Conservation (phyloP, 2,329 filamentous ascomycete species). For the Metarhizium anisopliae region DNA sequence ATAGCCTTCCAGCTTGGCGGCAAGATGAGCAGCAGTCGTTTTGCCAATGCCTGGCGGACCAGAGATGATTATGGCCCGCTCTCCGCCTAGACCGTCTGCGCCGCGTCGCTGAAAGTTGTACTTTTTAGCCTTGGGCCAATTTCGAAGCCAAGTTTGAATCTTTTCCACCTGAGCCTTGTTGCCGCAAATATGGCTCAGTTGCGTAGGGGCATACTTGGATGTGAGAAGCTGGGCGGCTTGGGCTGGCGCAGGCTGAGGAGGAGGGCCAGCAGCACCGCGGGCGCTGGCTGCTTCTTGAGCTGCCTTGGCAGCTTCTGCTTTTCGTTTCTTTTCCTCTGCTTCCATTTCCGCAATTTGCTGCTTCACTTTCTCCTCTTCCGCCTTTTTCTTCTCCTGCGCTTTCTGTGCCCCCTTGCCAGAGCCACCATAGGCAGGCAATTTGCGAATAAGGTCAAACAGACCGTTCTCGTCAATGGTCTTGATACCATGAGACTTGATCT, state of each 20-base stretch:
- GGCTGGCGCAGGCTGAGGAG: slow-evolving; percentile 29
- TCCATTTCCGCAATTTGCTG: slow-evolving; percentile 81
- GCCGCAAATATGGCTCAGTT: slow-evolving; percentile 82
- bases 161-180: slow-evolving; percentile 89
- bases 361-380: slow-evolving; percentile 75
- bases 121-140: slow-evolving; percentile 71
- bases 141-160: slow-evolving; percentile 77
- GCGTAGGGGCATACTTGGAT: slow-evolving; percentile 84
- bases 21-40: slow-evolving; percentile 90
- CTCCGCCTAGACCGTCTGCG: slow-evolving; percentile 72
- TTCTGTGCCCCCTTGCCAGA: slow-evolving; percentile 81
- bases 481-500: slow-evolving; percentile 69
- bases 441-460: slow-evolving; percentile 74
- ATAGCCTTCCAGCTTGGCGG: slow-evolving; percentile 86
- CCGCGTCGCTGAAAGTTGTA: slow-evolving; percentile 76
- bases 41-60: slow-evolving; percentile 96
- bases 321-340: slow-evolving; percentile 58
- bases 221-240: slow-evolving; percentile 70
- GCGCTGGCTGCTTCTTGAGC: slow-evolving; percentile 32
- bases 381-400: slow-evolving; percentile 72
- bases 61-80: slow-evolving; percentile 88
- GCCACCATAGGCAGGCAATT: slow-evolving; percentile 77
- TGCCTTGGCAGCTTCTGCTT: slow-evolving; percentile 42
- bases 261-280: slow-evolving; percentile 14
- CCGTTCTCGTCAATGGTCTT: slow-evolving; percentile 94